Evolutionary conservation across 768 basidiomycete species (phyloP).

Genomic region (Tylopilus subfusipes): DNA sequence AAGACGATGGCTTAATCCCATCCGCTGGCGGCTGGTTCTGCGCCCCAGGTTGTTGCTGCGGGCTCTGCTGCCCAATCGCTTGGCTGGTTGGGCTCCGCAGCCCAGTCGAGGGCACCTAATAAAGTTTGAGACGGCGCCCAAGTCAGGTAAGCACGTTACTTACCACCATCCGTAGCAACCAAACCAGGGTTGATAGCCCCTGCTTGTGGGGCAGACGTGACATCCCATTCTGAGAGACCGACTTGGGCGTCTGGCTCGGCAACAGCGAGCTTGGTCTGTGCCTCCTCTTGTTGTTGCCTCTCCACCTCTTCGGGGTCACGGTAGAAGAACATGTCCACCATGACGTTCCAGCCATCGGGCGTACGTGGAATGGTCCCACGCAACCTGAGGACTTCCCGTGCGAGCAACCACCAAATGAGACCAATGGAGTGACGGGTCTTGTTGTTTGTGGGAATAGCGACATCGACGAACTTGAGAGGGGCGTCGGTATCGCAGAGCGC

Average conservation of each 20-base stretch:
- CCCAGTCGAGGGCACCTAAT: slow-evolving; percentile 78
- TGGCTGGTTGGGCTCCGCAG: slow-evolving; percentile 56
- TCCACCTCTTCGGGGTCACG: slow-evolving; percentile 99
- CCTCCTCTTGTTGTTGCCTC: slow-evolving; percentile 94
- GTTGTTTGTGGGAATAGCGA: slow-evolving; percentile 99
- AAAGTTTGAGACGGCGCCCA: slow-evolving; percentile 1
- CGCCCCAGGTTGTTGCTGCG: slow-evolving; percentile 35
- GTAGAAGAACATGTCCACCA: slow-evolving; percentile 99
- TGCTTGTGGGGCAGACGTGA: slow-evolving; percentile 59
- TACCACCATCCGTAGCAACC: slow-evolving; percentile 58
- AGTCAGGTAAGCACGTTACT: slow-evolving; percentile 11
- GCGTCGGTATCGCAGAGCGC: slow-evolving; percentile 99
- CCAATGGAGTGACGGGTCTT: slow-evolving; percentile 97
- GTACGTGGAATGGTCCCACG: slow-evolving; percentile 92
- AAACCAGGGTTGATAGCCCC: slow-evolving; percentile 77
- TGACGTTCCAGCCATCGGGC: slow-evolving; percentile 92
- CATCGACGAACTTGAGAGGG: slow-evolving; percentile 94
- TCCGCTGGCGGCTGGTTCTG: slow-evolving; percentile 25
- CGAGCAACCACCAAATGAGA: slow-evolving; percentile 96
- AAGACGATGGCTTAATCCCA: slow-evolving; percentile 25
- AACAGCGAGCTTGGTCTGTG: slow-evolving; percentile 70
- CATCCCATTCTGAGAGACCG: slow-evolving; percentile 68
- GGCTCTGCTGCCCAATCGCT: slow-evolving; percentile 92
- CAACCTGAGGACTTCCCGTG: slow-evolving; percentile 94
- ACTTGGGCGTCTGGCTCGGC: slow-evolving; percentile 56